Evolutionary conservation across 345 rosid genomes (phyloP), one percentile per base, ranked within the genome.

Genomic region (Gossypioides kirkii): DNA sequence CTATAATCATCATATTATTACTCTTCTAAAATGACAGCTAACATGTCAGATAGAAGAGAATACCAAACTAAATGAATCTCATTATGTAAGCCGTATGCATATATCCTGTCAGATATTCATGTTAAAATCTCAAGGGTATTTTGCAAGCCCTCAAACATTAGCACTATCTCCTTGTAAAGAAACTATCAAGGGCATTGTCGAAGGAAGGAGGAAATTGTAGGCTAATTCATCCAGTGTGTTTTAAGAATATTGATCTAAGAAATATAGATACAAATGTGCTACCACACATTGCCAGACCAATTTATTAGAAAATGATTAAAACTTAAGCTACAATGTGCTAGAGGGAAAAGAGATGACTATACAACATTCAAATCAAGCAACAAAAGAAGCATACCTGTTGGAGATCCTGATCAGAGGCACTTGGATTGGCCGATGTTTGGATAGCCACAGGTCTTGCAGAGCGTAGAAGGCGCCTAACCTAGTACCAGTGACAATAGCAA

Each of bases 391-490:
- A 49, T 82, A 92, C 98, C 97, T 94, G 98, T 78, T 94, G 98
- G 77, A 89, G 88, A 74, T 94, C 98, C 85, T 94, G 98, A 75
- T 94, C 98, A 25, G 97, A 84, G 73, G 90, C 83, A 79, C 86
- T 88, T 53, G 97, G 91, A 76, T 87, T 88, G 68, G 77, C 84
- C 70, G 98, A 83, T 69, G 94, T 89, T 73, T 92, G 95, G 81
- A 92, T 81, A 38, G 93, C 97, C 77, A 92, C 94, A 55, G 97
- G 89, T 79, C 84, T 87, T 58, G 98, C 86, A 69, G 98, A 94
- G 80, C 98, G 86, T 77, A 94, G 63, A 81, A 92, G 84, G 49
- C 98, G 98, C 61, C 98, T 87, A 79, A 92, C 97, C 98, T 94
- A 78, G 65, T 69, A 81, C 14, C 46, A 72, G 38, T 47, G 72